A percentile compares a stretch with the other conserved stretches of the same genome.
Conservation (phyloP, 1,139 yeast species). For the Yamadazyma conglobata region DNA sequence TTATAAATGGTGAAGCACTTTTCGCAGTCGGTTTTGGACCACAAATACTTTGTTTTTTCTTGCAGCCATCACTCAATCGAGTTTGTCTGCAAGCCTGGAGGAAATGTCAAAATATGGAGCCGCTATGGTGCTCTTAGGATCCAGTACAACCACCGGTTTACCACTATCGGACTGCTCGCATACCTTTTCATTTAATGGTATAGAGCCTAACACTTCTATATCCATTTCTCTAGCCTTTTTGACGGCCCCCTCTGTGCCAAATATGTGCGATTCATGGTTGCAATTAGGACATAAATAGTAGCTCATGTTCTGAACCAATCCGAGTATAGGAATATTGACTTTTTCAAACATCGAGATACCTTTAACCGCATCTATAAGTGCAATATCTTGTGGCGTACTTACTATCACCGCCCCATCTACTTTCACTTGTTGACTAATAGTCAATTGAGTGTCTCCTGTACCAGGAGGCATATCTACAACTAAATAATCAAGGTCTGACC, state of each 20-base stretch:
- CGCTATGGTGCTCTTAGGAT: constrained; percentile 34
- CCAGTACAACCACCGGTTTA: constrained; percentile 54
- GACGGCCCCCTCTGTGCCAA: constrained; percentile 66
- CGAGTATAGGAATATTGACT: constrained; percentile 70
- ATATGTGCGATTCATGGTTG: constrained; percentile 66
- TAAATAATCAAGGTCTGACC: constrained; percentile 70
- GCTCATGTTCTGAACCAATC: constrained; percentile 84
- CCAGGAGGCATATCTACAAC: constrained; percentile 91
- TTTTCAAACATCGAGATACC: constrained; percentile 78
- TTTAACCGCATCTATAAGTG: constrained; percentile 74
- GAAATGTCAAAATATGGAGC: constrained; percentile 38
- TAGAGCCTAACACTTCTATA: constrained; percentile 56
- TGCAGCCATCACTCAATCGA: no score
- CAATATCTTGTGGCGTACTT: constrained; percentile 85
- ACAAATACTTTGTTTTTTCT: no score
- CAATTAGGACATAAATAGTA: constrained; percentile 60
- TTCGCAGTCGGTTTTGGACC: no score
- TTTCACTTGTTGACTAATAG: constrained; percentile 72
- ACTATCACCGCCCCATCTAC: constrained; percentile 81
- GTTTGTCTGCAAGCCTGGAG: no score
- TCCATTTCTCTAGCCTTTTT: constrained; percentile 53
- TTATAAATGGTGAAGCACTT: no score
- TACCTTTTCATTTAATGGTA: constrained; percentile 66
- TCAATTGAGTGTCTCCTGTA: constrained; percentile 84
- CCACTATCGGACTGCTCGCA: constrained; percentile 63